Conservation (phyloP, 2,329 filamentous ascomycete species). For the Chlorencoelia australis region DNA sequence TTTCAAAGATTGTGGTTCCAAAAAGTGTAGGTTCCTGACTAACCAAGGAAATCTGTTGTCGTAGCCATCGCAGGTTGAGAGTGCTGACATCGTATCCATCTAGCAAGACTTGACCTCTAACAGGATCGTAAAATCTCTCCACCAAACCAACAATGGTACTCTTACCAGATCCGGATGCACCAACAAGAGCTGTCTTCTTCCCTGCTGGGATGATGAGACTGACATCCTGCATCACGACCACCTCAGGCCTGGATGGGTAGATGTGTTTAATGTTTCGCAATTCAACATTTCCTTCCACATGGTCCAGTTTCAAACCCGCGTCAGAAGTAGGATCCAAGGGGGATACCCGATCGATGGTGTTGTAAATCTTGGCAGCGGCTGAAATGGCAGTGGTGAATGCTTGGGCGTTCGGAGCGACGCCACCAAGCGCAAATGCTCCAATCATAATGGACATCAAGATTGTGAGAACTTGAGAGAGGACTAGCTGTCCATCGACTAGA, state of each 20-base stretch:
- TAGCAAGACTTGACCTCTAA: slow-evolving; percentile 66
- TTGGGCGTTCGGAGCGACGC: slow-evolving; percentile 75
- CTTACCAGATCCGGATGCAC: slow-evolving; percentile 89
- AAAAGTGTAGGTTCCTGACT: slow-evolving; percentile 91
- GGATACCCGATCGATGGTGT: slow-evolving; percentile 80
- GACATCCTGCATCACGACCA: slow-evolving; percentile 78
- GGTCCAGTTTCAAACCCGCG: slow-evolving; percentile 61
- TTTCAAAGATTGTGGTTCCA: slow-evolving; percentile 77
- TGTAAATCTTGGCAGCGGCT: slow-evolving; percentile 85
- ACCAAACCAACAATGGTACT: slow-evolving; percentile 88
- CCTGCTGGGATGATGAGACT: slow-evolving; percentile 73
- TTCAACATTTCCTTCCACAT: slow-evolving; percentile 68
- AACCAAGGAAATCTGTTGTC: slow-evolving; percentile 85
- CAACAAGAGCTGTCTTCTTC: slow-evolving; percentile 87
- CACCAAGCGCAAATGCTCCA: slow-evolving; percentile 83
- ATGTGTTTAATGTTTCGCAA: slow-evolving; percentile 81
- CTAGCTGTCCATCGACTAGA: slow-evolving; percentile 54
- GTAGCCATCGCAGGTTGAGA: slow-evolving; percentile 81
- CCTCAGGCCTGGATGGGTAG: slow-evolving; percentile 86
- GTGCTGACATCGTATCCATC: slow-evolving; percentile 75
- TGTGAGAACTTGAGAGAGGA: slow-evolving; percentile 64
- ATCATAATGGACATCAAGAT: slow-evolving; percentile 89
- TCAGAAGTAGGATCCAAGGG: slow-evolving; percentile 69
- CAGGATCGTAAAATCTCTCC: slow-evolving; percentile 88
- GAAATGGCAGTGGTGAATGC: slow-evolving; percentile 77